Base-by-base conservation (phyloP, 2,329 filamentous ascomycete species). In the Colletotrichum filicis region DNA sequence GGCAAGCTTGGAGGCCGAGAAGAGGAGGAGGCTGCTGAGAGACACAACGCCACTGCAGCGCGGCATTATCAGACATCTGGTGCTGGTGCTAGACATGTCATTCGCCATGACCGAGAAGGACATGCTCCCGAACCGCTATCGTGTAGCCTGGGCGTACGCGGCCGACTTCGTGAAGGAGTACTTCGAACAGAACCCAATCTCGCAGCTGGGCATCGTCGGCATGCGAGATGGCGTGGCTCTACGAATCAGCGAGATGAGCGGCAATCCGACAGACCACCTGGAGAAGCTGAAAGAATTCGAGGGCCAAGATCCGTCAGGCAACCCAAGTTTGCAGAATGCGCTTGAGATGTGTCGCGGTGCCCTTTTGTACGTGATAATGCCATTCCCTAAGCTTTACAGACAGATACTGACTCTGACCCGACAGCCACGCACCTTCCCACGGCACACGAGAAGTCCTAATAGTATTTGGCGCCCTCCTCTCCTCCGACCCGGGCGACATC, bases 111-210 rank as follows among this genome's bases (percentile, higher is more conserved):
- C 91, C 5, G 95, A 98, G 83, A 98, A 98, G 83, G 97, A 99
- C 80, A 88, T 98, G 76, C 91, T 97, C 30, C 97, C 97, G 6
- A 98, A 92, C 56, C 91, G 96, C 73, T 95, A 96, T 82, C 89
- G 95, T 49, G 89, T 98, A 37, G 93, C 92, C 65, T 88, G 98
- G 79, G 92, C 92, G 75, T 97, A 95, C 82, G 93, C 95, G 19
- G 90, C 93, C 75, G 93, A 95, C 70, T 99, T 98, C 82, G 93
- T 98, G 61, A 90, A 92, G 72, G 96, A 98, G 82, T 99, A 95
- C 84, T 99, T 98, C 80, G 97, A 98, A 83, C 97, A 99, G 83
- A 99, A 99, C 79, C 97, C 97, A 12, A 98, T 99, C 76, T 97
- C 95, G 11, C 97, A 99, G 83, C 90, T 99, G 69, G 95, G 94